These are phyloP conservation scores for Lactarius vividus DNA, from an alignment of 768 basidiomycete species.

Conservation along the genomic window DNA sequence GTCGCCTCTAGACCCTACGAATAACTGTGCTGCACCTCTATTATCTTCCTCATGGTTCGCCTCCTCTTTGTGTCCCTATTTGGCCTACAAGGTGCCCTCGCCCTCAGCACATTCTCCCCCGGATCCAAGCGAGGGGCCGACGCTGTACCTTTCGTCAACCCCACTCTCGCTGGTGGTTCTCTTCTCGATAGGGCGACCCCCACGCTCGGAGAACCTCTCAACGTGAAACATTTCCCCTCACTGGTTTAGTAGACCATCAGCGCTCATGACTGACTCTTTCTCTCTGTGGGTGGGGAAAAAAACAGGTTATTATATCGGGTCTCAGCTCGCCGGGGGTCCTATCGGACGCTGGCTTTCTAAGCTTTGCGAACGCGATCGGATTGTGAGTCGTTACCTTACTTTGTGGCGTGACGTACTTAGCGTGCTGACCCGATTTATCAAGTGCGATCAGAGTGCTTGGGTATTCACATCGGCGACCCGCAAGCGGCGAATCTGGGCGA, in stretches of 20 bases:
- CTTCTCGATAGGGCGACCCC: not conserved
- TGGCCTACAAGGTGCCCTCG: conserved; percentile 8
- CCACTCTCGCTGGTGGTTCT: not conserved
- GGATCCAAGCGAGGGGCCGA: not conserved
- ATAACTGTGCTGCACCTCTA: not conserved
- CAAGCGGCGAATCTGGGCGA: conserved; percentile 49
- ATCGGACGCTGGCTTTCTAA: conserved; percentile 22
- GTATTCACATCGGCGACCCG: conserved; percentile 37
- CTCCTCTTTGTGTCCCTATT: conserved; percentile 10
- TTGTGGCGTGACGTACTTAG: not conserved
- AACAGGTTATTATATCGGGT: conserved; percentile 26
- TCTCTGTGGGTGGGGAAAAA: not conserved
- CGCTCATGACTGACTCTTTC: not conserved
- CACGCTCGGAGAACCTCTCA: conserved; percentile 26
- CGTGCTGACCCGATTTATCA: not conserved
- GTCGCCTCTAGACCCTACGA: not conserved
- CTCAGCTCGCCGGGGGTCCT: conserved; percentile 22
- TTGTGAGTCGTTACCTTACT: conserved; percentile 18
- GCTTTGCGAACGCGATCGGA: conserved; percentile 23
- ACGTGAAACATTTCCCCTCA: conserved; percentile 9
- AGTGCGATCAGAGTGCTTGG: conserved; percentile 34
- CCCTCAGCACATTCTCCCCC: not conserved
- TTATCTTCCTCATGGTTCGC: conserved; percentile 1
- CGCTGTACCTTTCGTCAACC: conserved; percentile 1
- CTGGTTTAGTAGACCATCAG: not conserved